phyloP scores from a whole-genome alignment of 2,329 filamentous ascomycete genomes.

The Aquanectria penicillioides region DNA sequence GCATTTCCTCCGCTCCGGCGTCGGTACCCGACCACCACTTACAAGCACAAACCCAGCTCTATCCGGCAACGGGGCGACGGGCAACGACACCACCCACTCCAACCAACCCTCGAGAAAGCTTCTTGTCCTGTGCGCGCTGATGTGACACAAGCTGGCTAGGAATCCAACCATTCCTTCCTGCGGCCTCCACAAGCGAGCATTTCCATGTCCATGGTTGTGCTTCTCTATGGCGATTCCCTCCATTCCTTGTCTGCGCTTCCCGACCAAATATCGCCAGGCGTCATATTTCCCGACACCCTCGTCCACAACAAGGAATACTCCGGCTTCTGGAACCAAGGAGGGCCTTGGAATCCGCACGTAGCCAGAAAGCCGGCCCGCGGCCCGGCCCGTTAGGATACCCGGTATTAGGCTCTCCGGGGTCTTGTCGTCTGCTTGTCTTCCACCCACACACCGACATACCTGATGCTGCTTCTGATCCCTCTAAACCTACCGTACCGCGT shows the following conservation, averaged over 20 bases:
- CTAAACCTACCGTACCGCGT: conserved; percentile 19
- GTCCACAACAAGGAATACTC: conserved; percentile 29
- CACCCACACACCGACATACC: conserved; percentile 35
- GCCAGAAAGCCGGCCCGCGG: conserved; percentile 34
- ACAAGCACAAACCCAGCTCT: conserved; percentile 17
- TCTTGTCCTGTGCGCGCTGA: conserved; percentile 18
- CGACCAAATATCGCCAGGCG: conserved; percentile 27
- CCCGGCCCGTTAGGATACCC: conserved; percentile 40
- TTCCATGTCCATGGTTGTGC: conserved; percentile 5
- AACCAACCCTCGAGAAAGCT: conserved; percentile 1
- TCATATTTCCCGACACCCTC: conserved; percentile 1
- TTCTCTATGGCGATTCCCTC: background rate
- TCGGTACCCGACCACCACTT: conserved; percentile 28
- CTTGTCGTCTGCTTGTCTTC: background rate
- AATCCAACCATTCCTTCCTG: conserved; percentile 28
- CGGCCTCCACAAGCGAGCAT: conserved; percentile 25
- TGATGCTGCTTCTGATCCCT: conserved; percentile 12
- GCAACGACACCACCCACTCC: conserved; percentile 24
- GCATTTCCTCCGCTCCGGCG: conserved; percentile 17
- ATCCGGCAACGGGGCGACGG: conserved; percentile 25
- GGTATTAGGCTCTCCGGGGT: conserved; percentile 23
- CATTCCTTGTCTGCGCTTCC: conserved; percentile 17
- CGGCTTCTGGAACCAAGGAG: conserved; percentile 21
- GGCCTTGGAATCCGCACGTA: conserved; percentile 10
- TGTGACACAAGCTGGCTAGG: conserved; percentile 28